Base-by-base conservation (phyloP, 2,329 filamentous ascomycete genomes). In the Penicillium sclerotigenum region DNA sequence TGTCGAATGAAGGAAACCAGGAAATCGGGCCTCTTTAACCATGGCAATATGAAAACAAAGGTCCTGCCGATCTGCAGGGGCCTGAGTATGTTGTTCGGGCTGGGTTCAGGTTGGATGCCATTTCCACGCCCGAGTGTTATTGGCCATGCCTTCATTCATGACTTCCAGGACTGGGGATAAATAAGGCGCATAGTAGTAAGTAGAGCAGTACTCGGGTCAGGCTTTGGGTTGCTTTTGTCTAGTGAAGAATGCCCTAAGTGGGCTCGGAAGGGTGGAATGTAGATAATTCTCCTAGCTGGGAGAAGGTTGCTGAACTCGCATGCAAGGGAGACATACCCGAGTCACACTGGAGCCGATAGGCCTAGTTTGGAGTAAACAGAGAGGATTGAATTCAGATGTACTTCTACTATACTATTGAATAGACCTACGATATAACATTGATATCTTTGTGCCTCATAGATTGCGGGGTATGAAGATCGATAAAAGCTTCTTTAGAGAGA, bases 301-400 rank as follows among this genome's bases (percentile, higher is more conserved):
- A 4, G 6, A 2, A 40, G 18, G 28, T 20, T 36, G 40, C 52
- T 47, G 29, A 24, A 10, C 38, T 22, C 16, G 11, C 28, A 56
- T 8, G 63, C 58, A 65, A 65, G 63, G 61, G 58, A 58, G 40
- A 11, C 58, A 65, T 65, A 31, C 59, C 47, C 36, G 41, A 28
- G 28, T 7, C 14, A 7, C n/a, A 11, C 16, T 42, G 5, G 16
- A 42, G 26, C 28, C 10, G 41, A 38, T 47, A 4, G 38, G n/a
- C n/a, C 36, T 34, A 14, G 51, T 34, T 22, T 18, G 11, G 13
- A 31, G 11, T 26, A 46, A 41, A 24, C 26, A 24, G 5, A 13
- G 11, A 5, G 10, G 14, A 14, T 2, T 37, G 29, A 13, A 31
- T 31, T 13, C 3, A 20, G 26, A n/a, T n/a, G n/a, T 29, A 11